Base-by-base conservation (phyloP, 2,329 filamentous ascomycete species). In the Alternaria conjuncta region DNA sequence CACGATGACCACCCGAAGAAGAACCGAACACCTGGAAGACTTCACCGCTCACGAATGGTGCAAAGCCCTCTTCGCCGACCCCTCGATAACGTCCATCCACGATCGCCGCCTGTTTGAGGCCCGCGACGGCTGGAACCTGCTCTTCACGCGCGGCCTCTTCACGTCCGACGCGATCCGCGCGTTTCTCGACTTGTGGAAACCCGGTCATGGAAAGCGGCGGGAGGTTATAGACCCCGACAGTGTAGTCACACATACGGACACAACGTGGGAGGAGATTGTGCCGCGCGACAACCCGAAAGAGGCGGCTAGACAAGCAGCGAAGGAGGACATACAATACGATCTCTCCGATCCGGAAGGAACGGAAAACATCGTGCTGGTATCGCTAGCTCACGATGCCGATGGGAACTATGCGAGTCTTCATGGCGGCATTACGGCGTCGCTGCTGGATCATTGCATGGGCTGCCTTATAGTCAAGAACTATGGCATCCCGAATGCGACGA, bases 381-480 rank as follows among this genome's bases (percentile, higher is more conserved):
- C 71, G 0, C 15, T 76, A 9, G 71, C 70, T 6, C 51, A 32
- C 5, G 70, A 67, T n/a, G 9, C 75, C 5, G 73, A 76, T 46
- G 72, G 73, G 8, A 71, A 66, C 2, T 49, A 61, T 12, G 26
- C 59, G 18, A 56, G 69, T n/a, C 43, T 75, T 21, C 75, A 77
- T 55, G 74, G 74, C n/a, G 74, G 75, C 4, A 57, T 75, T 0
- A 71, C 66, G 9, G 71, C 73, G 8, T 67, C 69, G 30, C 44
- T 76, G 21, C 58, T 77, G 6, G 74, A 75, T 62, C 70, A 75
- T 18, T 67, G 67, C n/a, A 76, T 76, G 70, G 71, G 75, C 18
- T 58, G 45, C 9, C 47, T 73, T 44, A 57, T 75, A 8, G 57
- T 59, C 10, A 61, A 68, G 32, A 25, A 41, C 6, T 71, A 70